Evolutionary conservation across 805 yeast species (phyloP).

Genomic region (Komagataella populi): DNA sequence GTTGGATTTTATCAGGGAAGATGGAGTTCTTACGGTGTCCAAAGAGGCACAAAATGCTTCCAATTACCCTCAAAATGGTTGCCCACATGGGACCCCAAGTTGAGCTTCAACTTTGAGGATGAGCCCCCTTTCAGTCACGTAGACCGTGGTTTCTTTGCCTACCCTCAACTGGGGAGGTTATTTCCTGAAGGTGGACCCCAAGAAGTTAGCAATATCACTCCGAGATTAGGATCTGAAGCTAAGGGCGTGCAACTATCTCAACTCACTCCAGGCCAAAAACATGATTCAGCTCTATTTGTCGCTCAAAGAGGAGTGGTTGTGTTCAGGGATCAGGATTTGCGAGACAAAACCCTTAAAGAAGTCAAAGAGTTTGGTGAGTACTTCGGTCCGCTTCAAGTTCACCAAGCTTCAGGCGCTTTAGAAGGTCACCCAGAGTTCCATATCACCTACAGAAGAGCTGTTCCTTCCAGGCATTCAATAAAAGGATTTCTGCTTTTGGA

Average conservation of each 20-base stretch:
- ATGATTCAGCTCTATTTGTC: conserved; percentile 55
- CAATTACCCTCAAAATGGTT: conserved; percentile 39
- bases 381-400: conserved; percentile 62
- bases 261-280: conserved; percentile 39
- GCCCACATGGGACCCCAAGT: conserved; percentile 53
- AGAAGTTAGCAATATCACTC: conserved; percentile 33
- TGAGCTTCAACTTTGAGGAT: conserved; percentile 23
- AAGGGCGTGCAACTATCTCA: conserved; percentile 44
- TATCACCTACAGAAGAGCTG: conserved; percentile 39
- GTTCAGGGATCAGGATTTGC: conserved; percentile 55
- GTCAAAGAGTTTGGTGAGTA: conserved; percentile 39
- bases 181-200: conserved; percentile 18
- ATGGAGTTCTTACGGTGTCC: conserved; percentile 32
- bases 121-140: conserved; percentile 32
- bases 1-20: conserved; percentile 30
- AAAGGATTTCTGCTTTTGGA: conserved; percentile 13
- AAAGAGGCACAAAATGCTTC: conserved; percentile 22
- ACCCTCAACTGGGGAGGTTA: conserved; percentile 35
- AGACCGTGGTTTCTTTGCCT: conserved; percentile 55
- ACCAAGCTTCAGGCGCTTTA: conserved; percentile 66
- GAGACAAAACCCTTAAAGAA: conserved; percentile 34
- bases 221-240: conserved; percentile 58
- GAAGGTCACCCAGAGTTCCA: conserved; percentile 45
- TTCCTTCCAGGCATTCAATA: conserved; percentile 24
- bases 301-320: conserved; percentile 62